A percentile compares a stretch with the other conserved stretches of the same genome.
Evolutionary conservation across 1,139 yeast species (phyloP).

Genomic region (Candida sp.): DNA sequence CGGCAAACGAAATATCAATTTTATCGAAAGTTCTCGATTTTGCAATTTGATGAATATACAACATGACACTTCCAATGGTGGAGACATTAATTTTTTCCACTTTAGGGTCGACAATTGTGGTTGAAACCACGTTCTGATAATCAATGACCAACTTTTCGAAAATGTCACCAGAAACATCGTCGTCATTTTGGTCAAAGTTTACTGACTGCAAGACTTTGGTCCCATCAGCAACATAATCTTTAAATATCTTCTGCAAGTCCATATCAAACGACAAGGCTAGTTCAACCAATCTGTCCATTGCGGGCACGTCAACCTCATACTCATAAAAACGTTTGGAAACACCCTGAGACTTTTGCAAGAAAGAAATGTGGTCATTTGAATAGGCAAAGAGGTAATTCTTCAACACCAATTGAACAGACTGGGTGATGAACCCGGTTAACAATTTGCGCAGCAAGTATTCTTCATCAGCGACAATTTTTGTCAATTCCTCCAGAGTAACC

Average conservation of each 20-base stretch:
- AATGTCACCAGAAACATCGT: slow-evolving; percentile 23
- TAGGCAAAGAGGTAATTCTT: slow-evolving; percentile 19
- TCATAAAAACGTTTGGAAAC: slow-evolving; percentile 10
- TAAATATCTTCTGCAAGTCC: slow-evolving; percentile 43
- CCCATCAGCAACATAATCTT: slow-evolving; percentile 23
- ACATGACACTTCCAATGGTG: slow-evolving; percentile 24
- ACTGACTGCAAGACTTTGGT: slow-evolving; percentile 22
- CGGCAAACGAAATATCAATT: slow-evolving; percentile 22
- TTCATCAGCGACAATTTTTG: slow-evolving; percentile 47
- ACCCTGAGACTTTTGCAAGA: slow-evolving; percentile 15
- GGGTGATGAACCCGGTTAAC: slow-evolving; percentile 39
- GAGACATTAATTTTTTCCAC: slow-evolving; percentile 26
- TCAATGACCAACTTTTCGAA: slow-evolving; percentile 34
- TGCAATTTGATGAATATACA: slow-evolving; percentile 23
- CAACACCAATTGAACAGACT: slow-evolving; percentile 40
- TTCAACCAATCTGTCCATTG: slow-evolving; percentile 45
- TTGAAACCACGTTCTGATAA: slow-evolving; percentile 27
- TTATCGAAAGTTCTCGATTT: slow-evolving; percentile 12
- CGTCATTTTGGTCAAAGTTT: slow-evolving; percentile 18
- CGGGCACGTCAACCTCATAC: slow-evolving; percentile 11
- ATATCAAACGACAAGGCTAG: slow-evolving; percentile 64
- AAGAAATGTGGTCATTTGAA: slow-evolving; percentile 21
- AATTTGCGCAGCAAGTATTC: slow-evolving; percentile 47
- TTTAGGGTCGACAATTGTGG: slow-evolving; percentile 23
- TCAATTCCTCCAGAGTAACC: slow-evolving; percentile 33